These are phyloP conservation scores for Kodamaea kaohsiungensis DNA, from an alignment of 805 yeast genomes.

Conservation along the genomic window DNA sequence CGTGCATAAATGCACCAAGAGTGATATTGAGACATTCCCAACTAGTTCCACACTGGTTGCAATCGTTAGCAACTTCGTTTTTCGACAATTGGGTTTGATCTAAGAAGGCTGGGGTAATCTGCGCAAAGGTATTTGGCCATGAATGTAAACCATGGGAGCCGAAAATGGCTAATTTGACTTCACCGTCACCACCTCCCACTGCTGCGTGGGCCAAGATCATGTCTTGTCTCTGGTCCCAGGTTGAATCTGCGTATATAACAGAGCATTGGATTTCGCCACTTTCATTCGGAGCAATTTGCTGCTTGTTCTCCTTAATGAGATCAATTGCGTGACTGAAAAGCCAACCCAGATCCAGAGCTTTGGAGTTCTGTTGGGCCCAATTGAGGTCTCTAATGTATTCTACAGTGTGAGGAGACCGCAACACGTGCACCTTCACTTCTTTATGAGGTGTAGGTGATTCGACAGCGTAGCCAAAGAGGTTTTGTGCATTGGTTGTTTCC, in stretches of 20 bases:
- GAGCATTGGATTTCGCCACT: slow-evolving; percentile 66
- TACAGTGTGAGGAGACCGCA: slow-evolving; percentile 65
- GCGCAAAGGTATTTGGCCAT: slow-evolving; percentile 87
- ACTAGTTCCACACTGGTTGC: slow-evolving; percentile 76
- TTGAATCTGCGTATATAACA: slow-evolving; percentile 79
- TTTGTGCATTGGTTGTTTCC: slow-evolving; percentile 33
- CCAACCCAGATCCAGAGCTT: slow-evolving; percentile 73
- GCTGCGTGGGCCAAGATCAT: slow-evolving; percentile 89
- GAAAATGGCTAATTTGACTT: slow-evolving; percentile 79
- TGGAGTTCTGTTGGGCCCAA: slow-evolving; percentile 80
- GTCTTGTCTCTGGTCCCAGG: slow-evolving; percentile 64
- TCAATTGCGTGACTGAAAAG: slow-evolving; percentile 78
- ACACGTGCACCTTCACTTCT: slow-evolving; percentile 74
- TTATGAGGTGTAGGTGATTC: slow-evolving; percentile 58
- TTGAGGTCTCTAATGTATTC: slow-evolving; percentile 75
- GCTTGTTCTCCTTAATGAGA: slow-evolving; percentile 47
- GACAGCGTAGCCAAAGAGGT: slow-evolving; percentile 35
- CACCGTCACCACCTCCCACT: slow-evolving; percentile 80
- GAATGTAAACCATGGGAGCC: slow-evolving; percentile 91
- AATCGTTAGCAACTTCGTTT: slow-evolving; percentile 85
- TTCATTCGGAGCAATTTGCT: background rate
- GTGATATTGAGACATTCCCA: slow-evolving; percentile 92
- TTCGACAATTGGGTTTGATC: slow-evolving; percentile 69
- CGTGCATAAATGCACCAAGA: slow-evolving; percentile 93
- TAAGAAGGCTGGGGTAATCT: slow-evolving; percentile 62